These are phyloP conservation scores for Pouteria glomerata DNA, from an alignment of 148 eudicot genomes.

Conservation along the genomic window DNA sequence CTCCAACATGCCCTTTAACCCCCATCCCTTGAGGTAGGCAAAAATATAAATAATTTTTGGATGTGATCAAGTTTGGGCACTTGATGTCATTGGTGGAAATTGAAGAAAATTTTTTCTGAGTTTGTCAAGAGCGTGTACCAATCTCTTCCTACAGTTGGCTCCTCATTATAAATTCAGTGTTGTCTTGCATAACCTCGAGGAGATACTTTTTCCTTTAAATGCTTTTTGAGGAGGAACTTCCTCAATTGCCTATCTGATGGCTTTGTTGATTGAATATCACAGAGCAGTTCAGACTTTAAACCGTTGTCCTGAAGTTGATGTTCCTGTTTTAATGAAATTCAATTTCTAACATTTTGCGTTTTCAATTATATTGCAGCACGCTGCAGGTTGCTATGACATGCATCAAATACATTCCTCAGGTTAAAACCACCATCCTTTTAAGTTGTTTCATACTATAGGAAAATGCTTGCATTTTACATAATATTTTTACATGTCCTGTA, in stretches of 20 bases:
- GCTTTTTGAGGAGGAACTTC: not conserved
- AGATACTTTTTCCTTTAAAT: not conserved
- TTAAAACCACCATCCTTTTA: slow-evolving; percentile 14
- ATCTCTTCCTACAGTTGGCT: not conserved
- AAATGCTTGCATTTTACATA: not conserved
- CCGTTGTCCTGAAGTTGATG: not conserved
- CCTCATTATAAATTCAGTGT: not conserved
- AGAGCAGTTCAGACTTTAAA: not conserved
- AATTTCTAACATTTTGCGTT: not conserved
- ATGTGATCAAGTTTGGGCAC: slow-evolving; percentile 1
- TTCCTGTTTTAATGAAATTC: not conserved
- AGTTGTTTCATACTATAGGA: not conserved
- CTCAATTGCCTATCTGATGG: not conserved
- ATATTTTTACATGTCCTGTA: not conserved
- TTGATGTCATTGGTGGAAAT: not conserved
- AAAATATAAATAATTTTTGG: not conserved
- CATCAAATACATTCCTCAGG: slow-evolving; percentile 95
- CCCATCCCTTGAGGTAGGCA: too few relatives aligned
- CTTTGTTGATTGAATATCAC: not conserved
- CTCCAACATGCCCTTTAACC: not conserved
- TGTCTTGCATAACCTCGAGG: not conserved
- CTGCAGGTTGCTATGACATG: slow-evolving; percentile 81
- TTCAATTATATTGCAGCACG: slow-evolving; percentile 46
- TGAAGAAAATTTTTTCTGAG: not conserved
- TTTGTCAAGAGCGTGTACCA: not conserved